Evolutionary conservation across 177 flowering plant genomes (phyloP).

Genomic region (Vitis hybrid): DNA sequence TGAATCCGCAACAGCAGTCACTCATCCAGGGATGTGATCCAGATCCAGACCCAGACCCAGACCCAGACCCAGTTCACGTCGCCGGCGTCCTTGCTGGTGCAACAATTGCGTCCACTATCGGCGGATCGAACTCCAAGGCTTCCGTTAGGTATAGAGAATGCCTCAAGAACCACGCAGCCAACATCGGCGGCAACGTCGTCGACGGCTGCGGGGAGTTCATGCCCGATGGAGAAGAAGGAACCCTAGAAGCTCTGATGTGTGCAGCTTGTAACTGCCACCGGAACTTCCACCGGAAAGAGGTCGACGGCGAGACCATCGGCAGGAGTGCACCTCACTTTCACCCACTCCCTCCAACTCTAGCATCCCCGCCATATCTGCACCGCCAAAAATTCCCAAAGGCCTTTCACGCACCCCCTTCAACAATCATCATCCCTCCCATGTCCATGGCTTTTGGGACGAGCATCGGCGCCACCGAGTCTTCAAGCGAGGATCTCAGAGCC

Average conservation of each 20-base stretch:
- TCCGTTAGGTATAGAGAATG: slow-evolving; percentile 36
- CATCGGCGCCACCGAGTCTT: slow-evolving; percentile 33
- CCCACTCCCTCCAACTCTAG: slow-evolving; percentile 26
- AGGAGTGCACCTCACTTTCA: slow-evolving; percentile 9
- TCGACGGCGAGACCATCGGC: slow-evolving; percentile 18
- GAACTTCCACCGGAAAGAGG: slow-evolving; percentile 55
- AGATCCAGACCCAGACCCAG: slow-evolving; percentile 1
- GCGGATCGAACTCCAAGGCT: slow-evolving; percentile 24
- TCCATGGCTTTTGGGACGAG: slow-evolving; percentile 31
- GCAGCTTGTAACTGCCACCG: slow-evolving; percentile 69
- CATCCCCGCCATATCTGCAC: slow-evolving; percentile 14
- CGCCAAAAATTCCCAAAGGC: slow-evolving; percentile 21
- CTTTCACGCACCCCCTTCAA: slow-evolving; percentile 8
- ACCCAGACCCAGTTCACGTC: slow-evolving; percentile 2
- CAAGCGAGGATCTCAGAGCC: slow-evolving; percentile 42
- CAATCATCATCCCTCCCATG: slow-evolving; percentile 31
- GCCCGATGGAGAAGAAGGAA: slow-evolving; percentile 44
- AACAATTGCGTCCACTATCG: slow-evolving; percentile 5
- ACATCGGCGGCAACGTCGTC: slow-evolving; percentile 29
- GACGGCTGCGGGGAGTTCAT: slow-evolving; percentile 75
- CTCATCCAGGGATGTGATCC: neutral
- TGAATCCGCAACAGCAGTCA: neutral
- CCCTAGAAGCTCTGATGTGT: slow-evolving; percentile 44
- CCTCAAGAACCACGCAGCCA: slow-evolving; percentile 47
- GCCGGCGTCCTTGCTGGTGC: neutral